Evolutionary conservation across 345 rosid species (phyloP).

Genomic region (Salix suchowensis): DNA sequence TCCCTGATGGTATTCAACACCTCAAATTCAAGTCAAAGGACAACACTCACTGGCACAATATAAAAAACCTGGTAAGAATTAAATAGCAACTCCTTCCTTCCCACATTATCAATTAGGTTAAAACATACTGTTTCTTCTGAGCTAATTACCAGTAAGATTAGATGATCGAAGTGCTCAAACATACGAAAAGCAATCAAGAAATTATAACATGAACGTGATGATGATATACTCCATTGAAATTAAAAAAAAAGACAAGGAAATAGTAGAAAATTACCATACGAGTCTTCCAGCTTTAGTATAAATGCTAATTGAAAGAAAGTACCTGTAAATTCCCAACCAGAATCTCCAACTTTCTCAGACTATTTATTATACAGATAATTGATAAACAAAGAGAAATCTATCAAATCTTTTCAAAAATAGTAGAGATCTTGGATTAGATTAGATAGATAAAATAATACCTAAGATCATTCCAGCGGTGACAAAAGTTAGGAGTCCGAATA

Average conservation of each 20-base stretch:
- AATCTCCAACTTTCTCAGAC: not conserved
- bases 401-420: not conserved
- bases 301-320: conserved; percentile 84
- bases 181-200: too few relatives aligned
- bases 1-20: too few relatives aligned
- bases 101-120: not conserved
- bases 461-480: conserved; percentile 89
- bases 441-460: conserved; percentile 37
- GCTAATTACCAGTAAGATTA: too few relatives aligned
- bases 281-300: conserved; percentile 63
- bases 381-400: not conserved
- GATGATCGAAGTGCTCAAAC: too few relatives aligned
- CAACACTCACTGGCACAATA: not conserved
- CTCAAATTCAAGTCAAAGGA: not conserved
- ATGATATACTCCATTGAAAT: not conserved
- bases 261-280: conserved; percentile 44
- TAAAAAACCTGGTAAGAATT: not conserved
- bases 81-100: not conserved
- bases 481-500: conserved; percentile 73
- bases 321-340: conserved; percentile 44
- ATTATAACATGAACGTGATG: not conserved
- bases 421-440: not conserved
- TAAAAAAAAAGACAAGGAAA: not conserved
- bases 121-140: too few relatives aligned
- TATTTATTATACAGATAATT: not conserved